Percentiles rank a stretch among this genome's conserved stretches.
phyloP scores from a whole-genome alignment of 1,284 basidiomycete species.

The Ganoderma resinaceum region DNA sequence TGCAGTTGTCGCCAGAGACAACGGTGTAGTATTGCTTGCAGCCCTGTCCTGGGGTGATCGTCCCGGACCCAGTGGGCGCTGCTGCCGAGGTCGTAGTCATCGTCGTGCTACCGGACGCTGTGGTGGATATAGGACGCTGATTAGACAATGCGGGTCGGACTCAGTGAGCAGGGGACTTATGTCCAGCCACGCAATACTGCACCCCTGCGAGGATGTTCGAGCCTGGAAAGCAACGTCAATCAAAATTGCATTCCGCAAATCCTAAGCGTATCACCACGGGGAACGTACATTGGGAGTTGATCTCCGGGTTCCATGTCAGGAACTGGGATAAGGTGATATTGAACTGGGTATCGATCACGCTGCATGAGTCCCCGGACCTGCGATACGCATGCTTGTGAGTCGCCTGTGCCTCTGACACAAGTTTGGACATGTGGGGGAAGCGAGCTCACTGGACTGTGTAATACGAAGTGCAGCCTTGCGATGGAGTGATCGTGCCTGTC shows the following conservation, averaged over 20 bases:
- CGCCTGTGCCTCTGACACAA: too few species aligned
- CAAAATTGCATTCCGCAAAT: background rate
- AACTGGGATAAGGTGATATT: slow-evolving; percentile 2
- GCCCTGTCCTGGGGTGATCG: slow-evolving; percentile 9
- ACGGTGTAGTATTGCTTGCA: slow-evolving; percentile 22
- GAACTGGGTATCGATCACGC: slow-evolving; percentile 3
- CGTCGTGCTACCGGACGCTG: background rate
- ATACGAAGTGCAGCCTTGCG: background rate
- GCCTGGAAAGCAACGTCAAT: background rate
- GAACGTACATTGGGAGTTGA: slow-evolving; percentile 2
- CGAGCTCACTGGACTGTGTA: background rate
- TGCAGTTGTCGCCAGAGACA: slow-evolving; percentile 20
- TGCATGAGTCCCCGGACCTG: background rate
- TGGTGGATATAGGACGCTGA: background rate
- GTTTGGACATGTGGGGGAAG: too few species aligned
- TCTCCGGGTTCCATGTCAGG: slow-evolving; percentile 8
- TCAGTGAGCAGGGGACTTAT: background rate
- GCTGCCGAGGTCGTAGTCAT: background rate
- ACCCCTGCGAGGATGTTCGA: background rate
- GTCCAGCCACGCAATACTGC: background rate
- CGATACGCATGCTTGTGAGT: background rate
- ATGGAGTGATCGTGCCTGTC: background rate
- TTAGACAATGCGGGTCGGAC: background rate
- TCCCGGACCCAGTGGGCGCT: slow-evolving; percentile 8
- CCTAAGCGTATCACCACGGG: too few species aligned